Conservation (phyloP, 1,284 basidiomycete species). For the Ustilago vetiveriae region DNA sequence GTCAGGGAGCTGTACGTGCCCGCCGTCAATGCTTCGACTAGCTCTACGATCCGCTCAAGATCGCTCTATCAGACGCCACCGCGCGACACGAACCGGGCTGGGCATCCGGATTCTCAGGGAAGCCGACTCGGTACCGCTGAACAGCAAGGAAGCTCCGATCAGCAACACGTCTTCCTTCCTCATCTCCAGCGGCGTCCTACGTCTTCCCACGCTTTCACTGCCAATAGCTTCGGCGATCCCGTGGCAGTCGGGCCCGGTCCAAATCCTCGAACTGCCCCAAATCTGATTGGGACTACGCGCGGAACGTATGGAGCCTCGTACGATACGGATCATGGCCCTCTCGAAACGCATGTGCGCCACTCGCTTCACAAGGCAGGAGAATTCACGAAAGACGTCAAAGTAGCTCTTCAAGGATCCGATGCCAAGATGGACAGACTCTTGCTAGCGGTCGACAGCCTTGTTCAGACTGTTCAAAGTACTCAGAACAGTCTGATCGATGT, state of each 20-base stretch:
- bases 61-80: background rate
- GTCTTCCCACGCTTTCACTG: too few species aligned
- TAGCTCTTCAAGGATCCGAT: background rate
- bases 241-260: too few species aligned
- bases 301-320: background rate
- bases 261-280: background rate
- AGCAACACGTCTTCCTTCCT: too few species aligned
- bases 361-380: background rate
- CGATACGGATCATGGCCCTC: background rate
- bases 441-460: too few species aligned
- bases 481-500: too few species aligned
- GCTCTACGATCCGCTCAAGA: background rate
- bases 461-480: background rate
- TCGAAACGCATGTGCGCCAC: slow-evolving; percentile 4
- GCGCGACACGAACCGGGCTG: background rate
- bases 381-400: background rate
- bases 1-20: background rate
- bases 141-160: too few species aligned
- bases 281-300: background rate
- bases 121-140: background rate
- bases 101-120: background rate
- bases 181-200: too few species aligned
- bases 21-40: background rate
- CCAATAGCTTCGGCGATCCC: too few species aligned
- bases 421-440: background rate